phyloP scores from a whole-genome alignment of 345 rosid genomes.

The Citrus australasica region DNA sequence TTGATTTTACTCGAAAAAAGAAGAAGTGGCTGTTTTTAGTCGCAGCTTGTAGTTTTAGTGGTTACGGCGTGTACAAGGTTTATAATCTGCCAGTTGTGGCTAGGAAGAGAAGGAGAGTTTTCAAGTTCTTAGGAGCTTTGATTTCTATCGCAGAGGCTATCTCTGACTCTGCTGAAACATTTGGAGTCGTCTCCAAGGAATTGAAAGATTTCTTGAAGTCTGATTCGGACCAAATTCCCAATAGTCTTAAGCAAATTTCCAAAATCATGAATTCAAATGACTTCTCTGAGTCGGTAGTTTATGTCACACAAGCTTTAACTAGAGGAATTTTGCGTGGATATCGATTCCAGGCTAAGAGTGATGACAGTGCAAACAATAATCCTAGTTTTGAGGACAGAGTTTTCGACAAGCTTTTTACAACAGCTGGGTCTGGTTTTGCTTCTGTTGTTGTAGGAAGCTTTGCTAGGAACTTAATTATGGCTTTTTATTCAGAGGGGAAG shows the following conservation, averaged over 20 bases:
- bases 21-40: constrained; percentile 51
- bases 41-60: constrained; percentile 36
- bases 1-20: constrained; percentile 40
- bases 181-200: constrained; percentile 49
- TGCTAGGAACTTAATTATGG: constrained; percentile 68
- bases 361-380: constrained; percentile 13
- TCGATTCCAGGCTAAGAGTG: constrained; percentile 19
- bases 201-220: constrained; percentile 53
- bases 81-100: constrained; percentile 53
- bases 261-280: constrained; percentile 57
- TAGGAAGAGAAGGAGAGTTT: constrained; percentile 44
- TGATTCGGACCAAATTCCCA: constrained; percentile 67
- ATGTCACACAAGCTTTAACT: constrained; percentile 52
- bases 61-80: constrained; percentile 57
- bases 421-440: constrained; percentile 70
- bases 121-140: constrained; percentile 48
- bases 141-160: constrained; percentile 54
- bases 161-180: constrained; percentile 54
- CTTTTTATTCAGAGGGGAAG: constrained; percentile 19
- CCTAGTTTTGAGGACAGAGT: constrained; percentile 49
- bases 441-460: constrained; percentile 81
- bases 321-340: constrained; percentile 48
- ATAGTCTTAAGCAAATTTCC: constrained; percentile 64
- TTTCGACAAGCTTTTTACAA: constrained; percentile 56
- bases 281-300: constrained; percentile 41